A percentile compares a stretch with the other conserved stretches of the same genome.
Evolutionary conservation across 495 filamentous ascomycete genomes (phyloP).

Genomic region (Hyaloscypha bicolor): DNA sequence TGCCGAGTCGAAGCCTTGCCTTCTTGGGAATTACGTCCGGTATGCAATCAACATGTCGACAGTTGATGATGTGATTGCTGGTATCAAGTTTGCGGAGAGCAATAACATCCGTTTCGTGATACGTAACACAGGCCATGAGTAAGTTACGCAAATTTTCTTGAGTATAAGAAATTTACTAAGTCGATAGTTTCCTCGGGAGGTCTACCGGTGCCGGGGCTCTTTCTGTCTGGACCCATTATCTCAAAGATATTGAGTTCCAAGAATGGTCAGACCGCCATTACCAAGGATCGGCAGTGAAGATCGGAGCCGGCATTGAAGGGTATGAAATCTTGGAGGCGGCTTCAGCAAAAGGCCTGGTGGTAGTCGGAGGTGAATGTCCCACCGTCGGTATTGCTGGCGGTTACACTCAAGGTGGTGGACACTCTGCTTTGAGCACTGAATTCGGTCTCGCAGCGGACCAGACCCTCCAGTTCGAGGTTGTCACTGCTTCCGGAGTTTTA

Average conservation of each 20-base stretch:
- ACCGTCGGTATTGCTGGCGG: constrained; percentile 53
- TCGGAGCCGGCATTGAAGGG: constrained; percentile 62
- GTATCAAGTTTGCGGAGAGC: constrained; percentile 51
- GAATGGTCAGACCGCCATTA: constrained; percentile 43
- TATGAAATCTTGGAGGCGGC: constrained; percentile 52
- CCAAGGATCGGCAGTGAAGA: constrained; percentile 38
- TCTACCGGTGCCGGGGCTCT: constrained; percentile 54
- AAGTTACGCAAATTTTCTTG: constrained; percentile 20
- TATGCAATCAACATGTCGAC: constrained; percentile 55
- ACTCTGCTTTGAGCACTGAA: constrained; percentile 50
- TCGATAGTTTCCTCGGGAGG: constrained; percentile 46
- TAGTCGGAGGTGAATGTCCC: constrained; percentile 53
- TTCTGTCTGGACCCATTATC: constrained; percentile 53
- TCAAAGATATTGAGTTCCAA: constrained; percentile 48
- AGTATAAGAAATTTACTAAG: constrained; percentile 43
- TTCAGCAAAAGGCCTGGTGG: constrained; percentile 47
- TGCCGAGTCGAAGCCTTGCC: constrained; percentile 49
- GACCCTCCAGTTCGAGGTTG: constrained; percentile 58
- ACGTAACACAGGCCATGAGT: background rate
- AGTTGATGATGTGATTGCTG: constrained; percentile 47
- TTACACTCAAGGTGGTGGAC: constrained; percentile 62
- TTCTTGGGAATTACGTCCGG: constrained; percentile 55
- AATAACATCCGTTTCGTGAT: constrained; percentile 45
- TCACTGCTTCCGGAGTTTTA: constrained; percentile 47
- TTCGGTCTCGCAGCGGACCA: constrained; percentile 65